A percentile compares a stretch with the other conserved stretches of the same genome.
Evolutionary conservation across 129 eudicot species (phyloP).

Genomic region (Chrysanthemum makinoi): DNA sequence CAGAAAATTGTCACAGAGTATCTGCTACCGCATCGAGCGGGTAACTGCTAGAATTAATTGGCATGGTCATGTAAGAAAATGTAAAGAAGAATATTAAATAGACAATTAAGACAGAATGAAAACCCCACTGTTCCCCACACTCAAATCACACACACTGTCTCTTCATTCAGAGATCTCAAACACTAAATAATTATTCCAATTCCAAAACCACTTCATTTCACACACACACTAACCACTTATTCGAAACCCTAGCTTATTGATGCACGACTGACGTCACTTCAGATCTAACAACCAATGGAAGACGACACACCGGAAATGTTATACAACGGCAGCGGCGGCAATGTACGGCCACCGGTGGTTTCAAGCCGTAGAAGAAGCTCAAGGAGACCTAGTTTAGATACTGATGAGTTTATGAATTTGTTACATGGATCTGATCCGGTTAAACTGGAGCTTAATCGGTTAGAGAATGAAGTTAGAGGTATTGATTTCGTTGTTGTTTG

Average conservation of each 20-base stretch:
- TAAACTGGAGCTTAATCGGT: conserved; percentile 83
- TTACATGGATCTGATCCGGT: conserved; percentile 99
- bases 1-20: too few species aligned
- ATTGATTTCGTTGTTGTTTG: conserved; percentile 39
- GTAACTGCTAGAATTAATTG: background rate
- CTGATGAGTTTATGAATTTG: conserved; percentile 78
- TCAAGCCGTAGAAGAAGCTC: conserved; percentile 59
- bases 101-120: too few species aligned
- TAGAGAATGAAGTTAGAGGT: conserved; percentile 97
- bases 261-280: conserved; percentile 38
- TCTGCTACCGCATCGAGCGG: too few species aligned
- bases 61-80: conserved; percentile 26
- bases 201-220: too few species aligned
- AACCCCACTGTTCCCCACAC: too few species aligned
- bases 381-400: conserved; percentile 74
- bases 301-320: conserved; percentile 41
- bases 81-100: conserved; percentile 18
- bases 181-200: too few species aligned
- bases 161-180: too few species aligned
- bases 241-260: conserved; percentile 43
- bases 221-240: background rate
- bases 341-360: conserved; percentile 36
- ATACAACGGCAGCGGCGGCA: conserved; percentile 46
- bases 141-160: too few species aligned
- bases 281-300: conserved; percentile 62